A percentile compares a stretch with the other conserved stretches of the same genome.
phyloP scores from a whole-genome alignment of 345 rosid genomes.

The Lepidium africanum region DNA sequence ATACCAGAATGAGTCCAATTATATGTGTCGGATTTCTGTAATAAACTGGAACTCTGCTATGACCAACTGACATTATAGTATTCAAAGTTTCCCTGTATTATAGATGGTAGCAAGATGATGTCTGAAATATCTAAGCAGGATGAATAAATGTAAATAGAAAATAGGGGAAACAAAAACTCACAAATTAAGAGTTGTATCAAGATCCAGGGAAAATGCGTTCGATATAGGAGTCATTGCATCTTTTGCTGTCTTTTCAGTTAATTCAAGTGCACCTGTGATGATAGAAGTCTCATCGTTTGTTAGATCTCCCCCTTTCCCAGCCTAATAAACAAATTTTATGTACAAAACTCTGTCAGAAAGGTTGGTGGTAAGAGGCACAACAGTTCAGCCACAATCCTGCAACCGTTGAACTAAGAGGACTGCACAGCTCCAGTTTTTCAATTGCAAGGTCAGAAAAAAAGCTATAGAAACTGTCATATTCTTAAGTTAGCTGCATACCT shows the following conservation, averaged over 20 bases:
- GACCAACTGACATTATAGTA: slow-evolving; percentile 83
- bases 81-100: slow-evolving; percentile 68
- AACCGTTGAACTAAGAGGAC: not conserved
- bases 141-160: not conserved
- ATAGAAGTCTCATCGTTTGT: slow-evolving; percentile 94
- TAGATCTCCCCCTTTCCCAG: slow-evolving; percentile 92
- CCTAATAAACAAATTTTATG: slow-evolving; percentile 39
- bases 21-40: slow-evolving; percentile 59
- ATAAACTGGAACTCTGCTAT: slow-evolving; percentile 94
- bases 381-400: not conserved
- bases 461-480: not conserved
- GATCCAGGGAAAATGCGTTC: slow-evolving; percentile 95
- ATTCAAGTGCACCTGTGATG: slow-evolving; percentile 91
- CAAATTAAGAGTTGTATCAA: slow-evolving; percentile 89
- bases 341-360: slow-evolving; percentile 6
- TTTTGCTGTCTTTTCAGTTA: slow-evolving; percentile 87
- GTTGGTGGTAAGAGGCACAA: not conserved
- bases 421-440: not conserved
- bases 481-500: slow-evolving; percentile 35
- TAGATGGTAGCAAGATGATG: slow-evolving; percentile 6
- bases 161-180: slow-evolving; percentile 36
- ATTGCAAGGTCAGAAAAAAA: not conserved
- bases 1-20: slow-evolving; percentile 87
- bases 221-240: slow-evolving; percentile 94
- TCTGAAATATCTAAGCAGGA: not conserved